These are phyloP conservation scores for Annulohypoxylon stygium DNA, from an alignment of 495 filamentous ascomycete species.

Conservation along the genomic window DNA sequence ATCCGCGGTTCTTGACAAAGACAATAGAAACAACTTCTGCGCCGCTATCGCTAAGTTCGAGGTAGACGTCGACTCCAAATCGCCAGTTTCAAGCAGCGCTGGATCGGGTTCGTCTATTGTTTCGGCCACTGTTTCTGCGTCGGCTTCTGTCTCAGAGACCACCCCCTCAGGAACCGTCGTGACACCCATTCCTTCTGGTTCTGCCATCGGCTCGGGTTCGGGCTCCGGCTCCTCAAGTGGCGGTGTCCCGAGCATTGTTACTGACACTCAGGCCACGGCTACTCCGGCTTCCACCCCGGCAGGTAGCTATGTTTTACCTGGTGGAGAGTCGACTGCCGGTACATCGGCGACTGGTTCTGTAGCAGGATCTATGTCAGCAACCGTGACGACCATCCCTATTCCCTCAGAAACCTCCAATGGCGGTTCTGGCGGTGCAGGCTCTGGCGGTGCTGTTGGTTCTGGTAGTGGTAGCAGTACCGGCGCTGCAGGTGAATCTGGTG, in stretches of 20 bases:
- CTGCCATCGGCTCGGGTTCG: conserved; percentile 22
- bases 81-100: conserved; percentile 27
- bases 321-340: conserved; percentile 28
- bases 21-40: conserved; percentile 80
- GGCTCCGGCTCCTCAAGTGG: conserved; percentile 19
- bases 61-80: conserved; percentile 25
- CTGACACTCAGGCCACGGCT: conserved; percentile 32
- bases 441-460: neutral
- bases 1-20: conserved; percentile 67
- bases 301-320: conserved; percentile 44
- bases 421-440: conserved; percentile 5
- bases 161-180: conserved; percentile 1
- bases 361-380: neutral
- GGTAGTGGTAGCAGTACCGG: neutral
- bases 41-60: conserved; percentile 72
- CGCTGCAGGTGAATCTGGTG: conserved; percentile 16
- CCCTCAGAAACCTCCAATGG: conserved; percentile 27
- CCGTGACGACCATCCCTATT: conserved; percentile 28
- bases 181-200: conserved; percentile 29
- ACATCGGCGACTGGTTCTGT: conserved; percentile 18
- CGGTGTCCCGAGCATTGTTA: conserved; percentile 9
- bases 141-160: conserved; percentile 7
- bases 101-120: conserved; percentile 18
- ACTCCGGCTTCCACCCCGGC: conserved; percentile 34
- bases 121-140: conserved; percentile 16